A percentile compares a stretch with the other conserved stretches of the same genome.
These are phyloP conservation scores for Cymodocea nodosa DNA, from an alignment of 116 monocot species.

Conservation along the genomic window DNA sequence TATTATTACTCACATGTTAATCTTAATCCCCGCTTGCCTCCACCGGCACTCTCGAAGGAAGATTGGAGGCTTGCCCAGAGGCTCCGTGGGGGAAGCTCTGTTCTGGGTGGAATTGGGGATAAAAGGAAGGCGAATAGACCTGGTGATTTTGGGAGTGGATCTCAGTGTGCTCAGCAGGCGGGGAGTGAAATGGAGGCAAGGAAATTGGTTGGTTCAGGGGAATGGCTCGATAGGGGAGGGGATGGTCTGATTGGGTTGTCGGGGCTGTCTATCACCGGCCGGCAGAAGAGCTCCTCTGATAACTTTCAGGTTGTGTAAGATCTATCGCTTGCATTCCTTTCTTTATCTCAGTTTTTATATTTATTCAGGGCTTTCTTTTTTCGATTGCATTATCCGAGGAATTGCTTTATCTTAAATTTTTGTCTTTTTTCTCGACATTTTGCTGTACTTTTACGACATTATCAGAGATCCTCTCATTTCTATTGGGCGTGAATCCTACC, in stretches of 20 bases:
- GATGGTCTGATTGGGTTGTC: constrained; percentile 64
- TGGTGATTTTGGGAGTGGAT: neutral
- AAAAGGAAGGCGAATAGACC: constrained; percentile 18
- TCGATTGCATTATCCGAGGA: no score
- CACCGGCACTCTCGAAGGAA: constrained; percentile 59
- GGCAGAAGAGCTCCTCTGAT: constrained; percentile 41
- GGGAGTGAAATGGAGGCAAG: constrained; percentile 36
- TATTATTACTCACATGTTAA: constrained; percentile 57
- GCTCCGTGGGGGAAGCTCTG: neutral
- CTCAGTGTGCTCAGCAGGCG: constrained; percentile 7
- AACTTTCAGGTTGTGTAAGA: constrained; percentile 50
- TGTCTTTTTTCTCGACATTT: no score
- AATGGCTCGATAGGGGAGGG: constrained; percentile 42
- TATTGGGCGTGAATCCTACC: no score
- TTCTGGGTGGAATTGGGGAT: no score
- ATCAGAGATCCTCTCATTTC: no score
- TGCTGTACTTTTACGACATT: no score
- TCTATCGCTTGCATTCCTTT: neutral
- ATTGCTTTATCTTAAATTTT: no score
- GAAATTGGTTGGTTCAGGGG: constrained; percentile 28
- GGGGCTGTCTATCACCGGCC: constrained; percentile 29
- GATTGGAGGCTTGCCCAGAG: constrained; percentile 60
- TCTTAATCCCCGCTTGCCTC: constrained; percentile 64
- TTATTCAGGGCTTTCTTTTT: no score
- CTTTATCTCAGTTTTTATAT: neutral